These are phyloP conservation scores for Kalaharituber pfeilii DNA, from an alignment of 2,329 filamentous ascomycete species.

Conservation along the genomic window DNA sequence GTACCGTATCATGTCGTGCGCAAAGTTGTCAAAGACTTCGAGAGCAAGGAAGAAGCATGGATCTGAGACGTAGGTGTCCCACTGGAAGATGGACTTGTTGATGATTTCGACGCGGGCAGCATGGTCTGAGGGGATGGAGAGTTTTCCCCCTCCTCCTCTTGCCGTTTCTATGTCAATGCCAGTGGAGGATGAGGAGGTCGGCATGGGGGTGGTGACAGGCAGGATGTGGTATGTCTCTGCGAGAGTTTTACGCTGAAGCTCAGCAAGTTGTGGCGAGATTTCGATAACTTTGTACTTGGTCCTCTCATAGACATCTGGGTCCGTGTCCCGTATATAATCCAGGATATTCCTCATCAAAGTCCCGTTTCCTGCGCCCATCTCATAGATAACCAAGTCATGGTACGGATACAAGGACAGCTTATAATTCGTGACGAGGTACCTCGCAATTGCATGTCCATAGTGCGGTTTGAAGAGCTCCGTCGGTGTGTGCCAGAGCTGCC, in stretches of 20 bases:
- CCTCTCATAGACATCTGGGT: conserved; percentile 82
- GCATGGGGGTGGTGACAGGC: neutral
- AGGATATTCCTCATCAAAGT: conserved; percentile 97
- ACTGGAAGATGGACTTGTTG: conserved; percentile 89
- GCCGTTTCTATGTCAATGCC: conserved; percentile 28
- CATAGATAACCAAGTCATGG: conserved; percentile 93
- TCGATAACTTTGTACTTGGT: conserved; percentile 94
- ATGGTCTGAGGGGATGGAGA: conserved; percentile 39
- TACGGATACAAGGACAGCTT: conserved; percentile 86
- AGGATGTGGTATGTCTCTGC: conserved; percentile 31
- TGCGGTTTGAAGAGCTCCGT: conserved; percentile 93
- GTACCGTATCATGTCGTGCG: conserved; percentile 87
- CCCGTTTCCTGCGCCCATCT: conserved; percentile 93
- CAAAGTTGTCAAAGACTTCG: conserved; percentile 97
- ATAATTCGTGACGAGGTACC: conserved; percentile 91
- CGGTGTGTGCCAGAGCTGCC: conserved; percentile 95
- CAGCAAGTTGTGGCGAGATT: conserved; percentile 68
- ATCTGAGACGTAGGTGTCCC: conserved; percentile 68
- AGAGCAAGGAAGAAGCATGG: conserved; percentile 96
- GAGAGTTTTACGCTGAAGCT: conserved; percentile 50
- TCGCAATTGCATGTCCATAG: conserved; percentile 93
- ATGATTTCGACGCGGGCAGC: conserved; percentile 78
- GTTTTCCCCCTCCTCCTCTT: no score
- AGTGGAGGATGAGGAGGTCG: neutral
- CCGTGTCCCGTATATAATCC: conserved; percentile 78